Percentiles rank a stretch among this genome's conserved stretches.
phyloP scores from a whole-genome alignment of 2,329 filamentous ascomycete genomes.

The Xylariaceae sp. region DNA sequence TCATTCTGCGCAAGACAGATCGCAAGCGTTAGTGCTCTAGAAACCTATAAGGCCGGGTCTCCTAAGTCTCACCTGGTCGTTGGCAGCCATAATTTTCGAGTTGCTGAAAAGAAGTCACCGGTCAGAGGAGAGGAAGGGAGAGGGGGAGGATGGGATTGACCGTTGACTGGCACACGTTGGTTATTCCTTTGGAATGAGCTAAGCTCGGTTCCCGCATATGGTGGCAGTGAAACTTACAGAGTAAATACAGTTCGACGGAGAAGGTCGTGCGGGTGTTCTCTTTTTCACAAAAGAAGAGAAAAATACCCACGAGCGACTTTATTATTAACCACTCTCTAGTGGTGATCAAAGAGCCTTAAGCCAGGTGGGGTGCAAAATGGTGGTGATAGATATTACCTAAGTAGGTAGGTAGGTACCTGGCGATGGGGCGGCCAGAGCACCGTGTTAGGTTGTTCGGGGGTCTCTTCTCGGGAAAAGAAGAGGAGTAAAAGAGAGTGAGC shows the following conservation, averaged over 20 bases:
- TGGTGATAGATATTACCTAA: slow-evolving; percentile 8
- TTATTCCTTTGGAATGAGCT: slow-evolving; percentile 6
- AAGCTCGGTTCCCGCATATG: slow-evolving; percentile 15
- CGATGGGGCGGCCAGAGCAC: slow-evolving; percentile 22
- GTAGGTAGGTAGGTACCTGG: slow-evolving; percentile 6
- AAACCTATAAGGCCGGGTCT: not conserved
- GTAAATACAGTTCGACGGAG: slow-evolving; percentile 20
- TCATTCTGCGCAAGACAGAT: slow-evolving; percentile 44
- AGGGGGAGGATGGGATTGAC: not conserved
- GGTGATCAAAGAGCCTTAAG: slow-evolving; percentile 23
- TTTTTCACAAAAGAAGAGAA: not conserved
- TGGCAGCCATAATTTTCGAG: slow-evolving; percentile 31
- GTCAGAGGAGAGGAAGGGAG: slow-evolving; percentile 10
- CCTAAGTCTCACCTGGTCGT: slow-evolving; percentile 27
- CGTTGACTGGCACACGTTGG: not conserved
- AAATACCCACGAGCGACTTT: slow-evolving; percentile 30
- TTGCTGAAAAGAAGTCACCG: slow-evolving; percentile 13
- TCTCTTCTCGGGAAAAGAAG: not conserved
- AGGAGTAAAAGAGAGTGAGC: not conserved
- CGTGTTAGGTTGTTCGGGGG: not conserved
- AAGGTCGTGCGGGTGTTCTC: slow-evolving; percentile 26
- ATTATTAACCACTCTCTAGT: slow-evolving; percentile 26
- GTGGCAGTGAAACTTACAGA: slow-evolving; percentile 13
- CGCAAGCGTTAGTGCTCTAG: slow-evolving; percentile 8
- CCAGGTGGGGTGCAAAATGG: slow-evolving; percentile 30